Percentiles rank a stretch among this genome's conserved stretches.
Conservation (phyloP, 1,284 basidiomycete species). For the Trametes polyzona region DNA sequence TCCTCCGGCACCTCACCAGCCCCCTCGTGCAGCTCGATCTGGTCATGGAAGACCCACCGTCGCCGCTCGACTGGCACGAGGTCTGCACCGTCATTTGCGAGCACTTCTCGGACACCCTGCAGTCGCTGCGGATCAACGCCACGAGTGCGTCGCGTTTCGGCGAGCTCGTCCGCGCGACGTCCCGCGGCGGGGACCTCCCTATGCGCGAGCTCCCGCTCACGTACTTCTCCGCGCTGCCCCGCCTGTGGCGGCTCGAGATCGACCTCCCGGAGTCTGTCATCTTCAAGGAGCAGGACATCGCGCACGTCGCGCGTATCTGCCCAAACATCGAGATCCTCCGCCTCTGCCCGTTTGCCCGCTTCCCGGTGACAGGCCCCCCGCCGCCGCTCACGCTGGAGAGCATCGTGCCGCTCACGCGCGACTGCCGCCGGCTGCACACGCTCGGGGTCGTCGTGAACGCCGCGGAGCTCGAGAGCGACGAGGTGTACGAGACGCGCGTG, state of each 20-base stretch:
- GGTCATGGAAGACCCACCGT: slow-evolving; percentile 75
- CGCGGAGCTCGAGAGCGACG: slow-evolving; percentile 42
- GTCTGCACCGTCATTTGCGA: slow-evolving; percentile 64
- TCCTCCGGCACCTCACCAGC: slow-evolving; percentile 67
- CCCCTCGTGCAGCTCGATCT: slow-evolving; percentile 67
- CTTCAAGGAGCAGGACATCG: slow-evolving; percentile 62
- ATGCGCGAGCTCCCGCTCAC: slow-evolving; percentile 60
- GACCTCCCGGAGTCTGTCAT: slow-evolving; percentile 75
- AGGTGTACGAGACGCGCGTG: slow-evolving; percentile 47
- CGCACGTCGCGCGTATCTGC: slow-evolving; percentile 58
- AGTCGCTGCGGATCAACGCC: slow-evolving; percentile 61
- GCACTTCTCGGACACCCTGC: slow-evolving; percentile 59
- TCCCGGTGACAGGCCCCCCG: slow-evolving; percentile 52
- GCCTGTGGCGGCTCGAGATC: slow-evolving; percentile 63
- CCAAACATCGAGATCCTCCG: slow-evolving; percentile 68
- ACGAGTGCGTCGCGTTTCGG: slow-evolving; percentile 64
- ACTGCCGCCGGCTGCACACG: slow-evolving; percentile 64
- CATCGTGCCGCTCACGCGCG: slow-evolving; percentile 57
- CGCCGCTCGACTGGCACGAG: slow-evolving; percentile 72
- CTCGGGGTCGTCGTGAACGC: slow-evolving; percentile 68
- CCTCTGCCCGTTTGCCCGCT: slow-evolving; percentile 68
- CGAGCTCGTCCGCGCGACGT: slow-evolving; percentile 68
- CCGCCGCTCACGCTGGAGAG: slow-evolving; percentile 51
- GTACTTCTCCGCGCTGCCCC: slow-evolving; percentile 55
- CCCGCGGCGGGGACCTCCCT: slow-evolving; percentile 52